Percentiles rank a stretch among this genome's conserved stretches.
phyloP scores from a whole-genome alignment of 768 basidiomycete species.

The Tulasnella calospora region DNA sequence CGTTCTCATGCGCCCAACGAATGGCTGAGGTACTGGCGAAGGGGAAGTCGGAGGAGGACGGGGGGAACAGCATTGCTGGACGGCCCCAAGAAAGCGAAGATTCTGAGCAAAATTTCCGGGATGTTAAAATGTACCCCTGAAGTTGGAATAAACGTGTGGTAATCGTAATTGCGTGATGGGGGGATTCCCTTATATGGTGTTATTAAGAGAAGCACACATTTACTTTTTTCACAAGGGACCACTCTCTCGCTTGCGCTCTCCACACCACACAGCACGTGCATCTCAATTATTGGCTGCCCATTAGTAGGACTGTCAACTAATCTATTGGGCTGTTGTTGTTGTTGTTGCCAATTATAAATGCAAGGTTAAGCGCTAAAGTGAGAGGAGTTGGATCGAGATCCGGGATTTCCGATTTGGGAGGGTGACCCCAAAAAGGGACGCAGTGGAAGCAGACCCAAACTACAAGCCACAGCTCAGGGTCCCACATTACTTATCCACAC shows the following conservation, averaged over 20 bases:
- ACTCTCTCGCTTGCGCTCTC: background rate
- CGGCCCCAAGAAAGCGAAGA: background rate
- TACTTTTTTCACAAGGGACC: background rate
- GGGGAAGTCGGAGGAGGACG: background rate
- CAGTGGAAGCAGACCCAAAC: background rate
- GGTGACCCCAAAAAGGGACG: background rate
- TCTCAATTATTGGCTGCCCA: background rate
- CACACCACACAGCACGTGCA: background rate
- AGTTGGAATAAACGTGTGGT: background rate
- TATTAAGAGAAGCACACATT: background rate
- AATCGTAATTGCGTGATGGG: background rate
- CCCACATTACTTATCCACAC: conserved; percentile 8
- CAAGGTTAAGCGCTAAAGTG: background rate
- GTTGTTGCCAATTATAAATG: background rate
- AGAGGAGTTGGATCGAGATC: background rate
- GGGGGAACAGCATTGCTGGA: background rate
- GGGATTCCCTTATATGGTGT: background rate
- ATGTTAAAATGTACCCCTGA: background rate
- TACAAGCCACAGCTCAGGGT: conserved; percentile 8
- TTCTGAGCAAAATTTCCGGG: background rate
- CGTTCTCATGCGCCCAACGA: background rate
- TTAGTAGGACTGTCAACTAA: background rate
- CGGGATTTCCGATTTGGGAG: conserved; percentile 4
- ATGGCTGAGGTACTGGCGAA: conserved; percentile 1
- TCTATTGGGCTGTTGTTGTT: background rate